Base-by-base conservation (phyloP, 2,329 filamentous ascomycete genomes). In the Shiraia bambusicola region DNA sequence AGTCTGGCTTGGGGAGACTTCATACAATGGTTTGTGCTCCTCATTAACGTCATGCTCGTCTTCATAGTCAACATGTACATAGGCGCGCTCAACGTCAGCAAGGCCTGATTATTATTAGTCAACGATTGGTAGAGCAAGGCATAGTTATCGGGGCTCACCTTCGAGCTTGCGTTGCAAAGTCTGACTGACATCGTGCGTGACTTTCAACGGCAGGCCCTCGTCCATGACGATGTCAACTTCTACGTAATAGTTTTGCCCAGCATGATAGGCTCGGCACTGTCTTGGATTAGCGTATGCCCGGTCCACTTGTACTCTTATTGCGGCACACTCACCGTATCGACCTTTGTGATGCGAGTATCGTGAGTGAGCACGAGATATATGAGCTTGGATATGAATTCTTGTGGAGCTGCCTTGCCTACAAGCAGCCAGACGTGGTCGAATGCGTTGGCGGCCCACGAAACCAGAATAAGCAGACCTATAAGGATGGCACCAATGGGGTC, bases 211-310 rank as follows among this genome's bases (percentile, higher is more conserved):
- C 2, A 75, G 70, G 3, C 73, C 67, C 47, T 76, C 76, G 54
- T 81, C 75, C 71, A 83, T 80, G 36, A 83, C 74, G 37, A 83
- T 74, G 52, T 83, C 80, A 4, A 83, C 76, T 52, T 83, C 80
- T 13, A 82, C 80, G 50, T 82, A 83, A 52, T 81, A 80, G 28
- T 76, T 74, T 49, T 82, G 78, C 0, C 81, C 80, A 0, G 79
- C 78, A 54, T 83, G 79, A 56, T 83, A 83, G 4, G 80, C 80
- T 40, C 77, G 75, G 61, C 76, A 79, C 47, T 68, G 33, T 40
- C 8, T 33, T 28, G 37, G 17, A 9, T 62, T 31, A 63, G 55
- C 42, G n/a, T 16, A 14, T 42, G 38, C 28, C 26, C 33, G 36
- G 8, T 24, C 29, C 13, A 12, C 11, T 14, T 10, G 2, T 2